These are phyloP conservation scores for Sechiopsis laciniata DNA, from an alignment of 306 rosid genomes.

Conservation along the genomic window DNA sequence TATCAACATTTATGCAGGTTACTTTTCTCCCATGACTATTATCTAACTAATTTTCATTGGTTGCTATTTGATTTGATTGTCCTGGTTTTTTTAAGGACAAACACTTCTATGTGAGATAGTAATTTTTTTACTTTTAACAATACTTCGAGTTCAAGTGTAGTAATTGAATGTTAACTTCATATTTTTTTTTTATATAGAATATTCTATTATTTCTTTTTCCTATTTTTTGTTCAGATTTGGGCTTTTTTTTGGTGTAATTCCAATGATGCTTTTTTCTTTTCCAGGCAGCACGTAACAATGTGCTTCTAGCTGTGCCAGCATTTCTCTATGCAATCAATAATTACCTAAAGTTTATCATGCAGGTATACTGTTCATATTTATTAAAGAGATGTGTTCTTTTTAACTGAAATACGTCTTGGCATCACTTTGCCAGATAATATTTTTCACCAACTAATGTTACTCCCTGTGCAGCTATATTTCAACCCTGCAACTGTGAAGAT, in stretches of 20 bases:
- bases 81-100: no score
- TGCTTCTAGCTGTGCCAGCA: constrained; percentile 96
- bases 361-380: constrained; percentile 43
- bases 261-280: constrained; percentile 26
- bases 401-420: background rate
- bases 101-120: no score
- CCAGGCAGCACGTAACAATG: constrained; percentile 96
- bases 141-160: no score
- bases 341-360: constrained; percentile 96
- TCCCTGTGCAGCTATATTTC: constrained; percentile 79
- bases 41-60: constrained; percentile 21
- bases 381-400: background rate
- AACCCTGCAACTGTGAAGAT: constrained; percentile 99
- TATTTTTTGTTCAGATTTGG: background rate
- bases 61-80: no score
- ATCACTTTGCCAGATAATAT: constrained; percentile 3
- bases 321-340: constrained; percentile 89
- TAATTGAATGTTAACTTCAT: background rate
- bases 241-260: background rate
- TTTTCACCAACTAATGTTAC: constrained; percentile 1
- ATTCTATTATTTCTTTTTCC: background rate
- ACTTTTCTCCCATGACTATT: constrained; percentile 16
- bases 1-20: constrained; percentile 82
- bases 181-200: background rate
- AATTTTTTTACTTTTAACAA: no score